These are phyloP conservation scores for Cyclotella distinguenda DNA, from an alignment of 108 stramenopile genomes.

Conservation along the genomic window DNA sequence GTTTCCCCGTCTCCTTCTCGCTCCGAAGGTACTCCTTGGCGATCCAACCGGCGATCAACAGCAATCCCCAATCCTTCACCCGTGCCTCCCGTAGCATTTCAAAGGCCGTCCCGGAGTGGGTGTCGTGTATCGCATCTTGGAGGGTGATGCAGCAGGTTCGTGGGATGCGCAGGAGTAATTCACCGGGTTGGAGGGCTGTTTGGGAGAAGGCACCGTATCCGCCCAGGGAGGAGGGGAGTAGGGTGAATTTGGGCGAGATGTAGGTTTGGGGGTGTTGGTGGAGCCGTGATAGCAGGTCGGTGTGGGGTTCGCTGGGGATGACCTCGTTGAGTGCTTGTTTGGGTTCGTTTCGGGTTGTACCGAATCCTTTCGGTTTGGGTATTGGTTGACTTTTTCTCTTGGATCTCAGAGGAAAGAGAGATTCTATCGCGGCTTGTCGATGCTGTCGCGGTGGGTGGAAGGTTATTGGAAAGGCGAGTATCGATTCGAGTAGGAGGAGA, in stretches of 20 bases:
- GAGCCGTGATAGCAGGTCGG: slow-evolving; percentile 26
- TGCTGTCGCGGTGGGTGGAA: too few relatives aligned
- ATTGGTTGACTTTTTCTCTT: too few relatives aligned
- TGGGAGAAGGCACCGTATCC: slow-evolving; percentile 71
- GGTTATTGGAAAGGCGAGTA: too few relatives aligned
- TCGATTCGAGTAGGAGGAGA: too few relatives aligned
- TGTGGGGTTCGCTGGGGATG: slow-evolving; percentile 9
- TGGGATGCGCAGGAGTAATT: slow-evolving; percentile 64
- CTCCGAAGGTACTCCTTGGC: slow-evolving; percentile 63
- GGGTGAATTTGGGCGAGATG: slow-evolving; percentile 36
- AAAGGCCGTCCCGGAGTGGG: slow-evolving; percentile 53
- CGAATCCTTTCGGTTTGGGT: neutral
- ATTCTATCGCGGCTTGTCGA: too few relatives aligned
- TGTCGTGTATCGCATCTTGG: slow-evolving; percentile 48
- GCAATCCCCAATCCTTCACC: slow-evolving; percentile 52
- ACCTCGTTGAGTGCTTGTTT: neutral
- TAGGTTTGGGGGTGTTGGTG: slow-evolving; percentile 10
- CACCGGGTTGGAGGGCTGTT: slow-evolving; percentile 32
- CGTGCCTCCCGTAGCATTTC: slow-evolving; percentile 50
- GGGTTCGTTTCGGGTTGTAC: neutral
- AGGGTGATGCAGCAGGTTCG: slow-evolving; percentile 61
- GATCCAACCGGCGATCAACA: slow-evolving; percentile 66
- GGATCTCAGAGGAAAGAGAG: too few relatives aligned
- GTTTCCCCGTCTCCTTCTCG: slow-evolving; percentile 9
- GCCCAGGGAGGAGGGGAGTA: slow-evolving; percentile 31